Base-by-base conservation (phyloP, 129 eudicot species). In the Ambrosia artemisiifolia region DNA sequence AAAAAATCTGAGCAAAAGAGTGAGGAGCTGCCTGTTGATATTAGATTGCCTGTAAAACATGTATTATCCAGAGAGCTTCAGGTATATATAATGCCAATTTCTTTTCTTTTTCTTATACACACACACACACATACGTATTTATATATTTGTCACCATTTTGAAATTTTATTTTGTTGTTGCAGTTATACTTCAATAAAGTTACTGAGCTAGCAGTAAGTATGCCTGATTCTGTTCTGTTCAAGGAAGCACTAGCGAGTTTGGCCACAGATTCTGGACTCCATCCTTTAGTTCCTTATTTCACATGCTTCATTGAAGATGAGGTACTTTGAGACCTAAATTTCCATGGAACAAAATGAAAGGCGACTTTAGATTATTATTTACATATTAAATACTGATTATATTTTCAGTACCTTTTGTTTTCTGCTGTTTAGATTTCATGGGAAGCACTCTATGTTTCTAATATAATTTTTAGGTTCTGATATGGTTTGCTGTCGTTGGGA, bases 1-100 rank as follows among this genome's bases (percentile, higher is more conserved):
- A 85, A 69, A 63, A 82, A 73, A 67, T 61, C 84, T n/a, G 94
- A 82, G 67, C 77, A 70, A 49, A 85, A 80, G 77, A 88, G 67
- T 65, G 80, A 77, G 12, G 83, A 79, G 57, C 67, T 82, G 34
- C 90, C 95, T 50, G 81, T 88, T 65, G 95, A 88, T 67, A 85
- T 88, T 67, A 85, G 83, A 80, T 69, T 85, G 79, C 94, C 94
- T 18, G 86, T 85, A 63, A 82, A 85, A 79, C 90, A 88, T 80
- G 87, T 88, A n/a, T 70, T 88, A 47, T 88, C 95, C 48, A 88
- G 88, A 78, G 95, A 88, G 82, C 95, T 88, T 88, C 90, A 88
- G 95, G 95, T 88, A 71, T 47, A 67, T 47, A 64, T 71, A 16
- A 12, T 44, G 13, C 43, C 16, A 16, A 17, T 62, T 18, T 16